Evolutionary conservation across 2,329 filamentous ascomycete genomes (phyloP), one percentile per base, ranked within the genome.

Genomic region (Pseudofabraea citricarpa): DNA sequence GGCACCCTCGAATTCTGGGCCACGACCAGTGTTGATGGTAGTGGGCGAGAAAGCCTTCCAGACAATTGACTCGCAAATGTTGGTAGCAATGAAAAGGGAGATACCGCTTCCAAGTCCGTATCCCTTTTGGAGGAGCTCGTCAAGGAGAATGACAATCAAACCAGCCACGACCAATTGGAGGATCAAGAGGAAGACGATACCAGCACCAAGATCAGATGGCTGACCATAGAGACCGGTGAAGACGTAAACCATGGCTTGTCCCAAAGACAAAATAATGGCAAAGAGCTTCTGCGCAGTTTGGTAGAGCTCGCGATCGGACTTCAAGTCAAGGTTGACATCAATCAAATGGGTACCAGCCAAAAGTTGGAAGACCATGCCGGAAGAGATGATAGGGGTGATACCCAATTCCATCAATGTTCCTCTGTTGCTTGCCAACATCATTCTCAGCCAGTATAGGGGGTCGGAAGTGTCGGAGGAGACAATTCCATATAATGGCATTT

Each of bases 11-110:
- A 97, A 98, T 74, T 98, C 93, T 60, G 94, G 94, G 49, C 93
- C 93, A 79, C 93, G 90, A 57, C 93, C 93, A 55, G 94, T 98
- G 81, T 98, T 98, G 75, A 97, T 94, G 65, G 93, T 97, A 48
- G 90, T 97, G 45, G 94, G 94, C 41, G 91, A 97, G 79, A 98
- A 97, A 41, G 94, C 93, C 80, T 96, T 96, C 93, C 93, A 98
- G 74, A 98, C 87, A 69, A 98, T 98, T 45, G 91, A 96, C 78
- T 98, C 93, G 87, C 93, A 98, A 64, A 98, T 97, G 81, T 97
- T 97, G 75, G 93, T 98, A 56, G 93, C 93, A 66, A 98, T 98
- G 80, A 98, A 98, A 53, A 98, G 87, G 37, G 91, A 97, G 68
- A 98, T 98, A 73, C 93, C 93, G 65, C 88, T 95, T 71, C 93